phyloP scores from a whole-genome alignment of 345 rosid species.

The Passiflora organensis region DNA sequence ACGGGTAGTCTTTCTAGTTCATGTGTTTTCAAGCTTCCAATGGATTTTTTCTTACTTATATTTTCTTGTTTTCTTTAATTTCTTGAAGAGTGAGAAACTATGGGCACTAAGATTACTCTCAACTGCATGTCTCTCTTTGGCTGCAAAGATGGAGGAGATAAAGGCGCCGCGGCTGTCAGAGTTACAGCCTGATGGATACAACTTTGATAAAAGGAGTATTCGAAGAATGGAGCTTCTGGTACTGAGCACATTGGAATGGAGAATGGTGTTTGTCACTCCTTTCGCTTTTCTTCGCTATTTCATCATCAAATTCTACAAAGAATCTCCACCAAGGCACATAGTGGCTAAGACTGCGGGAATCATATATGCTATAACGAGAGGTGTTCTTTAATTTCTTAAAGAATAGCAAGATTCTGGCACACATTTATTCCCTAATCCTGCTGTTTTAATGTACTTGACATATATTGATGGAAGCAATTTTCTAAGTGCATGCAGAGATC shows the following conservation, averaged over 20 bases:
- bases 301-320: constrained; percentile 21
- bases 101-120: constrained; percentile 83
- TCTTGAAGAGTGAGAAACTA: constrained; percentile 44
- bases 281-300: constrained; percentile 24
- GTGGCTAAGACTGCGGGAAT: constrained; percentile 16
- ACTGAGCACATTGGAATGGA: constrained; percentile 57
- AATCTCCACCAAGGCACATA: constrained; percentile 15
- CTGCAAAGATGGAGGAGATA: constrained; percentile 90
- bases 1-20: constrained; percentile 7
- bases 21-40: neutral
- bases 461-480: neutral
- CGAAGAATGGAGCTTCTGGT: constrained; percentile 74
- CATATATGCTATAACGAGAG: constrained; percentile 33
- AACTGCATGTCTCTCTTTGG: constrained; percentile 76
- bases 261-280: constrained; percentile 49
- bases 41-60: neutral
- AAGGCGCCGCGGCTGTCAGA: constrained; percentile 67
- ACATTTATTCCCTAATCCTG: neutral
- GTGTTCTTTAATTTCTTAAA: constrained; percentile 30
- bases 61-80: neutral
- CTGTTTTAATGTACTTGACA: neutral
- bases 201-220: constrained; percentile 47
- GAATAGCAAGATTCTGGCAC: neutral
- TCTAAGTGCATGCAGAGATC: constrained; percentile 32
- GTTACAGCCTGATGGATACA: constrained; percentile 44